Base-by-base conservation (phyloP, 2,329 filamentous ascomycete genomes). In the Scedosporium aurantiacum region DNA sequence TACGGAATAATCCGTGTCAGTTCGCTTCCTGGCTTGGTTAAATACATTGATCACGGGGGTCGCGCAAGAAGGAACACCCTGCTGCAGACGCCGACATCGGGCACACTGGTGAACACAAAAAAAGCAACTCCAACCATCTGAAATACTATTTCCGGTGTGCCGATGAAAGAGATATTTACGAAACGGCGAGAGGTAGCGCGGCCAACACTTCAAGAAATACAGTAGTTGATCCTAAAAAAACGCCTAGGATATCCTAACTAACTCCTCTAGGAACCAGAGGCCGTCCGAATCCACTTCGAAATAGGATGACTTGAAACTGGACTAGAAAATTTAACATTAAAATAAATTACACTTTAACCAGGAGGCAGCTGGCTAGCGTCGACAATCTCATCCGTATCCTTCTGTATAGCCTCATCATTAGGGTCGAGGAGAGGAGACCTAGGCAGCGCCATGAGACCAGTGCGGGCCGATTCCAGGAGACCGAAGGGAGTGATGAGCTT, bases 361-460 rank as follows among this genome's bases (percentile, higher is more conserved):
- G 94, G 94, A 66, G 94, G 94, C 57, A 99, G 84, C 72, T 91
- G 86, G 82, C 91, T 96, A 66, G 88, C 89, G 75, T 99, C 94
- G 60, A 99, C 93, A 72, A 97, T 85, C 67, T 99, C 94, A 68
- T 94, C 89, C 6, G 93, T 91, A 63, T 97, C 93, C 80, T 94
- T 96, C 37, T 78, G 81, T 10, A 86, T 72, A 21, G 83, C 74
- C 63, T 91, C 84, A 65, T 93, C 90, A 60, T 82, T 83, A 25
- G 84, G 82, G 63, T 85, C 88, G 64, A 89, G 85, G 56, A 99
- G 84, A 45, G 94, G 94, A 41, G 94, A 96, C 67, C 94, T 88
- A 62, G 94, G 94, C 66, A 99, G 81, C 57, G 94, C 94, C 93
- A 97, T 99, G 63, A 99, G 82, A 73, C 94, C 94, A 62, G 94